These are phyloP conservation scores for Rhinocladiella mackenziei DNA, from an alignment of 2,329 filamentous ascomycete species.

Conservation along the genomic window DNA sequence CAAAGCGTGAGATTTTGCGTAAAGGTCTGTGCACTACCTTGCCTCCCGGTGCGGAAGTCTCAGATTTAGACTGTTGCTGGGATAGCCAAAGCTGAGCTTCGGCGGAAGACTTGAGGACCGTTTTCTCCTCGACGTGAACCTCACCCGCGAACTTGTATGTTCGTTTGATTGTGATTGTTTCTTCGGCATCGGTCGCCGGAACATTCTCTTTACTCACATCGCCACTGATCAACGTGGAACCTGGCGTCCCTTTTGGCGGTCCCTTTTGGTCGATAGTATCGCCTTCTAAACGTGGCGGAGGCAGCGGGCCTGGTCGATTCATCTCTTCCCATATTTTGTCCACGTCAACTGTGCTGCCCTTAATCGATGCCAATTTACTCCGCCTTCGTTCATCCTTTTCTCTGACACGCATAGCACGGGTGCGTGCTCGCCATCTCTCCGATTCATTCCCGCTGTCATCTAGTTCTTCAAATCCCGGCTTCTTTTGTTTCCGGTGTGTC, in stretches of 20 bases:
- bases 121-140: constrained; percentile 51
- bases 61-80: constrained; percentile 36
- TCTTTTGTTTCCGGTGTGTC: constrained; percentile 37
- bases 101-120: constrained; percentile 50
- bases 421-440: constrained; percentile 41
- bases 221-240: constrained; percentile 5
- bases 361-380: constrained; percentile 45
- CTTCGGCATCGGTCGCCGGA: constrained; percentile 32
- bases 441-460: constrained; percentile 35
- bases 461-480: constrained; percentile 32
- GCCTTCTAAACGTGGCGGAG: constrained; percentile 14
- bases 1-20: constrained; percentile 44
- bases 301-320: constrained; percentile 37
- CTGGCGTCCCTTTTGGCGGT: neutral
- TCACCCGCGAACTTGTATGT: constrained; percentile 58
- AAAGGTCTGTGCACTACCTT: constrained; percentile 38
- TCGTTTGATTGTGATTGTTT: constrained; percentile 53
- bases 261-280: constrained; percentile 16
- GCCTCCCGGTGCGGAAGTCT: constrained; percentile 21
- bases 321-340: constrained; percentile 53
- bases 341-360: constrained; percentile 53
- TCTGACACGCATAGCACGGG: constrained; percentile 49
- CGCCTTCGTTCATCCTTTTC: constrained; percentile 48
- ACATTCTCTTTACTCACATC: constrained; percentile 29
- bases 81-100: constrained; percentile 54